Percentiles rank a stretch among this genome's conserved stretches.
phyloP scores from a whole-genome alignment of 2,329 filamentous ascomycete species.

The Alternaria alternata region DNA sequence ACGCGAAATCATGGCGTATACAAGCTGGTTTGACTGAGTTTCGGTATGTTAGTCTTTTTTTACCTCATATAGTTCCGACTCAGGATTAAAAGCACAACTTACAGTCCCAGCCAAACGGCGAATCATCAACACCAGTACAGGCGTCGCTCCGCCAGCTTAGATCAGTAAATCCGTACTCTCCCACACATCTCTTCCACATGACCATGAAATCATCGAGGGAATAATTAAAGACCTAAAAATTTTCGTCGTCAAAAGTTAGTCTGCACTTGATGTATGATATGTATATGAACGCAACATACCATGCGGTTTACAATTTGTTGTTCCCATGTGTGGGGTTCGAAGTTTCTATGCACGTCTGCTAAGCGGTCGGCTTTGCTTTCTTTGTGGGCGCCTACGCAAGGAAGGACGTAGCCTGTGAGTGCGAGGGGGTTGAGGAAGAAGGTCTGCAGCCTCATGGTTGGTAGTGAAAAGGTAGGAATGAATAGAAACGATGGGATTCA shows the following conservation, averaged over 20 bases:
- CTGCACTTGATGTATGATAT: neutral
- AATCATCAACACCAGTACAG: neutral
- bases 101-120: slow-evolving; percentile 6
- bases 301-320: neutral
- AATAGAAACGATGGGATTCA: neutral
- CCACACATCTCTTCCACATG: neutral
- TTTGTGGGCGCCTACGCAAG: neutral
- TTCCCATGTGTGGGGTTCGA: neutral
- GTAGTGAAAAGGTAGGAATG: neutral
- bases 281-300: neutral
- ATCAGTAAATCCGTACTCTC: neutral
- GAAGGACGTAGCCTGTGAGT: neutral
- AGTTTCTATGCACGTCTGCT: neutral
- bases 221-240: neutral
- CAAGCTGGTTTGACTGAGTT: neutral
- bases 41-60: neutral
- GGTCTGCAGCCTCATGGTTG: neutral
- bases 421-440: neutral
- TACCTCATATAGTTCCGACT: neutral
- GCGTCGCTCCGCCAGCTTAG: neutral
- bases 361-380: neutral
- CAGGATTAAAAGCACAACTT: neutral
- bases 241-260: neutral
- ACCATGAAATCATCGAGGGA: neutral
- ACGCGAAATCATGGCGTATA: neutral